Conservation (phyloP, 352 stramenopile species). For the Phytophthora hybrid region DNA sequence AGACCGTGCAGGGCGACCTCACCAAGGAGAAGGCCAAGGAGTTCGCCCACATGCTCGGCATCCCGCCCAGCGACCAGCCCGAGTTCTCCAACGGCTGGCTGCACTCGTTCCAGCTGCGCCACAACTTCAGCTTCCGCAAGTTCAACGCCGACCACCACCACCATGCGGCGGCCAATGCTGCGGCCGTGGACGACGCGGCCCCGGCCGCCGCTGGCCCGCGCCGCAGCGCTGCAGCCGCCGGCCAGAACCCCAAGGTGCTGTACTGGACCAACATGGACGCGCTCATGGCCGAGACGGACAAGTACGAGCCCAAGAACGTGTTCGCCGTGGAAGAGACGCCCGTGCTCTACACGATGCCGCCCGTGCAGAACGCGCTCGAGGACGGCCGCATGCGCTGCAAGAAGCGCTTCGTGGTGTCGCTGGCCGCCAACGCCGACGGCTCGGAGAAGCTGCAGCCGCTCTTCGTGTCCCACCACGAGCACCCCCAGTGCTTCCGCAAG, state of each 20-base stretch:
- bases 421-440: conserved; percentile 75
- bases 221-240: not conserved
- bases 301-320: conserved; percentile 77
- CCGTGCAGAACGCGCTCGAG: conserved; percentile 52
- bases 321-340: conserved; percentile 83
- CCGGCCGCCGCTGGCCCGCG: not conserved
- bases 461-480: conserved; percentile 83
- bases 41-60: conserved; percentile 84
- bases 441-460: conserved; percentile 82
- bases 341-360: conserved; percentile 77
- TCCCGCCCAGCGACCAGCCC: conserved; percentile 77
- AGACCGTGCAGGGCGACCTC: conserved; percentile 83
- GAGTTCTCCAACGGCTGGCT: conserved; percentile 87
- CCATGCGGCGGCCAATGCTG: conserved; percentile 1
- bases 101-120: conserved; percentile 80
- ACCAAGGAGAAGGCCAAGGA: conserved; percentile 90
- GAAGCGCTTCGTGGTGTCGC: conserved; percentile 75
- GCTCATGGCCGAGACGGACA: conserved; percentile 71
- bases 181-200: not conserved
- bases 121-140: conserved; percentile 89
- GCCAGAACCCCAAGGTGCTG: conserved; percentile 48
- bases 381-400: conserved; percentile 67
- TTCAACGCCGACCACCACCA: conserved; percentile 76
- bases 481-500: conserved; percentile 81
- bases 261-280: conserved; percentile 71